A percentile compares a stretch with the other conserved stretches of the same genome.
phyloP scores from a whole-genome alignment of 352 stramenopile species.

The Phytophthora litchii region DNA sequence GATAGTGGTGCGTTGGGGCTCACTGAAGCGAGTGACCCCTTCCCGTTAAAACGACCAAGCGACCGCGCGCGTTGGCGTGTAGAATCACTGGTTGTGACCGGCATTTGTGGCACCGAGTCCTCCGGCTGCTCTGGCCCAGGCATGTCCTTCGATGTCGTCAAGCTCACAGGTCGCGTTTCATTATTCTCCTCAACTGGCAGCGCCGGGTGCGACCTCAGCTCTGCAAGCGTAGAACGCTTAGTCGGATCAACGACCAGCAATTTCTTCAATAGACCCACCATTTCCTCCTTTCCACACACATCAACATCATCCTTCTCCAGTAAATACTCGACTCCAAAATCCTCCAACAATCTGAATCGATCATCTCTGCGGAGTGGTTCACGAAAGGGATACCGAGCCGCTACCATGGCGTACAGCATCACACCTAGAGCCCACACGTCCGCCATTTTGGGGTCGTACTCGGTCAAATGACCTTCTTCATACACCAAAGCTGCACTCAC shows the following conservation, averaged over 20 bases:
- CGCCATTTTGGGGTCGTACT: constrained; percentile 66
- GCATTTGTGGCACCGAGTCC: constrained; percentile 1
- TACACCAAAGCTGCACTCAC: constrained; percentile 37
- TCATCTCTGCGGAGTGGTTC: constrained; percentile 59
- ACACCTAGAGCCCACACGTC: constrained; percentile 86
- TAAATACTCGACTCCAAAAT: constrained; percentile 70
- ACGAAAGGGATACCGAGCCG: constrained; percentile 66
- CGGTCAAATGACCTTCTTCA: constrained; percentile 20
- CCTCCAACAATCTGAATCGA: constrained; percentile 59
- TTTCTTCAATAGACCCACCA: constrained; percentile 60
- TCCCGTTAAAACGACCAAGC: constrained; percentile 31
- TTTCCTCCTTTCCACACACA: constrained; percentile 34
- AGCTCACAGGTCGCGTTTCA: constrained; percentile 14
- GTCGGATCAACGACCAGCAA: constrained; percentile 59
- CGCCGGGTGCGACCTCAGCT: constrained; percentile 50
- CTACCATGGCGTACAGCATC: constrained; percentile 80
- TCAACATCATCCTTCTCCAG: constrained; percentile 73
- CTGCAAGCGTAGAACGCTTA: constrained; percentile 44
- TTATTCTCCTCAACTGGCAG: constrained; percentile 17
- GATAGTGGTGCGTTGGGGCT: constrained; percentile 23
- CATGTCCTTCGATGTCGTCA: background rate
- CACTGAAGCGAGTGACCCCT: constrained; percentile 30
- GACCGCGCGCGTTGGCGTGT: constrained; percentile 24
- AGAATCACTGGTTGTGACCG: constrained; percentile 14
- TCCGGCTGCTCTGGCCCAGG: constrained; percentile 5